These are phyloP conservation scores for Colletotrichum sp. DNA, from an alignment of 2,329 filamentous ascomycete species.

Conservation along the genomic window DNA sequence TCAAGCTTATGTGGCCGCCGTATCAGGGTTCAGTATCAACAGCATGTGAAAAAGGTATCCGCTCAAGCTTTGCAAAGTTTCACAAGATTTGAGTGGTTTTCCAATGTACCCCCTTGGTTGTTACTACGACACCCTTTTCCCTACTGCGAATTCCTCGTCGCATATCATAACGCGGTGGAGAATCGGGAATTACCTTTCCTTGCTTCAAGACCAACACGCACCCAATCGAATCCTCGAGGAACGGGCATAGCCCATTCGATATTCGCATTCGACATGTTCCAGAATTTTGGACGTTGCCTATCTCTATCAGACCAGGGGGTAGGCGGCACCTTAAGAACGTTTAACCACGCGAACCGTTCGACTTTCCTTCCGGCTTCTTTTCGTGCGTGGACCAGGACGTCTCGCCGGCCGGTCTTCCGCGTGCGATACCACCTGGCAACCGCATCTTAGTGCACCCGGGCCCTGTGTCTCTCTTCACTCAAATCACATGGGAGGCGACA, in stretches of 20 bases:
- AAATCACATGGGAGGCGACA: not conserved
- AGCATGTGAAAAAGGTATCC: conserved; percentile 14
- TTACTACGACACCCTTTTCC: not conserved
- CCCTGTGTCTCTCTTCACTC: not conserved
- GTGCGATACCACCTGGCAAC: not conserved
- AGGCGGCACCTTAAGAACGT: not conserved
- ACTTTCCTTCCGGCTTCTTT: conserved; percentile 16
- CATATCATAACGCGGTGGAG: not conserved
- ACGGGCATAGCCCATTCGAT: not conserved
- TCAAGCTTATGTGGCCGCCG: not conserved
- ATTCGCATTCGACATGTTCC: not conserved
- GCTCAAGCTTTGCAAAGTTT: not conserved
- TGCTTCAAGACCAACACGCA: not conserved
- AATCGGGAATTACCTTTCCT: not conserved
- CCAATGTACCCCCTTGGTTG: not conserved
- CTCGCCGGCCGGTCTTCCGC: not conserved
- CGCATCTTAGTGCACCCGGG: not conserved
- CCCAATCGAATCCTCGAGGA: not conserved
- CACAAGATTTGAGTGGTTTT: not conserved
- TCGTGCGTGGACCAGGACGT: conserved; percentile 11
- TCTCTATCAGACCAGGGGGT: not conserved
- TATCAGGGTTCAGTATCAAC: not conserved
- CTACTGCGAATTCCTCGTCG: not conserved
- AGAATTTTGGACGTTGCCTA: not conserved
- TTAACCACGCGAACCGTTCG: not conserved